Percentiles rank a stretch among this genome's conserved stretches.
Evolutionary conservation across 805 yeast genomes (phyloP).

Genomic region (Schizosaccharomyces cryophilus): DNA sequence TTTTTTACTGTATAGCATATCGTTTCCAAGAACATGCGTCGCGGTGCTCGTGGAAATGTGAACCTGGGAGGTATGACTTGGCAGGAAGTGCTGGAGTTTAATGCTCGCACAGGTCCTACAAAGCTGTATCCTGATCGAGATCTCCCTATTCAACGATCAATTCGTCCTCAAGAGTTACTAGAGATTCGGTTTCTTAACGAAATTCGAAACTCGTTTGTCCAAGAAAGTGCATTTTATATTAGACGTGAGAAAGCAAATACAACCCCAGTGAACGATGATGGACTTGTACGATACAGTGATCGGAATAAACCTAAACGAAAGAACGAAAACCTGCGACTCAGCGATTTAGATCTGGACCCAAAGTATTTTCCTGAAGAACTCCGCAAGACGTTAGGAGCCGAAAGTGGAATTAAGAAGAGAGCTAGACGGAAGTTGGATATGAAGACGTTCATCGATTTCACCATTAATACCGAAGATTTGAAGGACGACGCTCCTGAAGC

Average conservation of each 20-base stretch:
- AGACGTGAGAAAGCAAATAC: not conserved
- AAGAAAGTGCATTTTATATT: not conserved
- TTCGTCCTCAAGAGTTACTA: not conserved
- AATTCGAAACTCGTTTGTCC: not conserved
- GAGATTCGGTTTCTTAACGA: not conserved
- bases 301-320: not conserved
- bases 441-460: slow-evolving; percentile 1
- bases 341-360: not conserved
- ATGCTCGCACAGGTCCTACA: not conserved
- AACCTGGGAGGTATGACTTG: not conserved
- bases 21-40: not conserved
- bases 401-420: not conserved
- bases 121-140: not conserved
- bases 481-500: not conserved
- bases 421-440: not conserved
- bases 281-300: slow-evolving; percentile 2
- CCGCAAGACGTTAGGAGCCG: not conserved
- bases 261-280: not conserved
- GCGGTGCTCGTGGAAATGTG: not conserved
- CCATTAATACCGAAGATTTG: not conserved
- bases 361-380: slow-evolving; percentile 2
- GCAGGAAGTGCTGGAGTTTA: not conserved
- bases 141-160: not conserved
- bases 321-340: not conserved
- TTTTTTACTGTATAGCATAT: not conserved